These are phyloP conservation scores for Talaromyces pinophilus DNA, from an alignment of 2,329 filamentous ascomycete genomes.

Conservation along the genomic window DNA sequence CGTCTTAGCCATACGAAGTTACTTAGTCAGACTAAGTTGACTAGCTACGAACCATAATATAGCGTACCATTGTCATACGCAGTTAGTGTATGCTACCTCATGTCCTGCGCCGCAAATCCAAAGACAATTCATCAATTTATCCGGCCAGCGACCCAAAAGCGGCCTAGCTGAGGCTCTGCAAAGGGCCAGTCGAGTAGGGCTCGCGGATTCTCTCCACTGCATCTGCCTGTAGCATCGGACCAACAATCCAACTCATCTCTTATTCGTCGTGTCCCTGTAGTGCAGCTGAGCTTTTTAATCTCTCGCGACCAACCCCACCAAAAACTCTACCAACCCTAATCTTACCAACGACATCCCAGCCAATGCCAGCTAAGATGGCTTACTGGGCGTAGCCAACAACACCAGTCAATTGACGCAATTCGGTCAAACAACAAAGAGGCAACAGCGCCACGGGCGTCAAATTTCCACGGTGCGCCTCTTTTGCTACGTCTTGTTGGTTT, in stretches of 20 bases:
- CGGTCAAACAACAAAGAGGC: not conserved
- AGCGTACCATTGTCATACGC: not conserved
- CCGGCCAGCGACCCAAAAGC: not conserved
- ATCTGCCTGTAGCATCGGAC: not conserved
- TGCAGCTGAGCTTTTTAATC: not conserved
- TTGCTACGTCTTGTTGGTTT: not conserved
- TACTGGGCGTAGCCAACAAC: not conserved
- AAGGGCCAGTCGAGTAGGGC: not conserved
- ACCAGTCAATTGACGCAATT: not conserved
- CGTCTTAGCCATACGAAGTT: not conserved
- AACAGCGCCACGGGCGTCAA: not conserved
- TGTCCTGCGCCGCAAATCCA: not conserved
- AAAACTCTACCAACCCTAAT: not conserved
- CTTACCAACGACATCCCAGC: not conserved
- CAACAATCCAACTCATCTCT: not conserved
- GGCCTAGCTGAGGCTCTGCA: conserved; percentile 15
- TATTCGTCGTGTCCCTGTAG: not conserved
- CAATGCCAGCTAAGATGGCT: not conserved
- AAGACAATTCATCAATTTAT: not conserved
- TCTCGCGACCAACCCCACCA: not conserved
- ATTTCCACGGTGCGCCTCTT: not conserved
- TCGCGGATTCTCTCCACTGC: not conserved
- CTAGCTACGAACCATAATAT: not conserved
- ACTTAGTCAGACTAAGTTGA: no score
- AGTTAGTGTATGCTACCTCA: not conserved